Conservation (phyloP, 495 filamentous ascomycete genomes). For the Rhypophila decipiens region DNA sequence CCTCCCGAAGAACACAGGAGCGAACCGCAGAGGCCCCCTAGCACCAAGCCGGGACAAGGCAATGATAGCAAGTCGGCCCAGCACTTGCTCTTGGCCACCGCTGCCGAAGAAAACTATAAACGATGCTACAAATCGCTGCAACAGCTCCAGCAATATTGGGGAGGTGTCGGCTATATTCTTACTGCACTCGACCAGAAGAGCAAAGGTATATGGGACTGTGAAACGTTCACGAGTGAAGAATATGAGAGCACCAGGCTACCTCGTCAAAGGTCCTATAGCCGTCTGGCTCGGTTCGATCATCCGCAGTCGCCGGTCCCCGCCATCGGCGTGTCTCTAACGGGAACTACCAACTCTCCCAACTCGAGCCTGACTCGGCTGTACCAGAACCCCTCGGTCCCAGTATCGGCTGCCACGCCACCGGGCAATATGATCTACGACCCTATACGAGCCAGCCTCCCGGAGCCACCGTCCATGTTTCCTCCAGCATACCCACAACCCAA, state of each 20-base stretch:
- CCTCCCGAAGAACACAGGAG: conserved; percentile 22
- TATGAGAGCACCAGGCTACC: conserved; percentile 57
- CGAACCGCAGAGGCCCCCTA: conserved; percentile 6
- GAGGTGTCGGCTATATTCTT: conserved; percentile 78
- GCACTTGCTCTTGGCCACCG: conserved; percentile 66
- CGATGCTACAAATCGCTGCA: conserved; percentile 74
- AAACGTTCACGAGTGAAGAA: conserved; percentile 72
- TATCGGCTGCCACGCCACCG: conserved; percentile 35
- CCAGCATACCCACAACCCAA: conserved; percentile 41
- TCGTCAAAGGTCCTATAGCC: conserved; percentile 43
- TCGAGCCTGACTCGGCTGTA: conserved; percentile 70
- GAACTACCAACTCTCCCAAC: conserved; percentile 74
- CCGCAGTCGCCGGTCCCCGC: conserved; percentile 41
- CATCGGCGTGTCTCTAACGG: conserved; percentile 72
- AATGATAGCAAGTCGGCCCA: conserved; percentile 52
- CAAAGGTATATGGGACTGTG: conserved; percentile 74
- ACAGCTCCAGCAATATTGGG: conserved; percentile 73
- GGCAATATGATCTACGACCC: conserved; percentile 50
- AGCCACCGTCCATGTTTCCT: conserved; percentile 34
- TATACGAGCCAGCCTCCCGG: conserved; percentile 43
- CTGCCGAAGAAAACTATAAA: conserved; percentile 74
- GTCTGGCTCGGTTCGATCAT: conserved; percentile 24
- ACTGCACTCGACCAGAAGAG: conserved; percentile 82
- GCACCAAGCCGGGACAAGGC: conserved; percentile 5
- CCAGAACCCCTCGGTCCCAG: conserved; percentile 39